These are phyloP conservation scores for Cladosporium austrohemisphaericum DNA, from an alignment of 2,329 filamentous ascomycete species.

Conservation along the genomic window DNA sequence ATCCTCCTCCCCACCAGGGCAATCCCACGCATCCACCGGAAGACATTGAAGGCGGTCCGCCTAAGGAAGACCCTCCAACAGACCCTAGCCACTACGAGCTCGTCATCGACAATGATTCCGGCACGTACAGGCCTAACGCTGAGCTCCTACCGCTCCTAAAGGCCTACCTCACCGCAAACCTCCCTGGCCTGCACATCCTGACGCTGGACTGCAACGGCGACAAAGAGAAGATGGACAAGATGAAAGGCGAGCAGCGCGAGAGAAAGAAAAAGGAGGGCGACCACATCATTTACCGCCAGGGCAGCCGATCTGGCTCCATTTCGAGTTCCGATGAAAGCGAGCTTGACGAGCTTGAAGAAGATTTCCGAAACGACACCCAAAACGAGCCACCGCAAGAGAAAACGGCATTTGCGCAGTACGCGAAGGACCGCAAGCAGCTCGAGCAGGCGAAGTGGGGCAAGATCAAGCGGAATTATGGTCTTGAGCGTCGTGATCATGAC, in stretches of 20 bases:
- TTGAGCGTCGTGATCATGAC: neutral
- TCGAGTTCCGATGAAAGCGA: conserved; percentile 57
- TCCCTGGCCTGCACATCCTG: conserved; percentile 72
- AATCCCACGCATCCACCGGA: conserved; percentile 51
- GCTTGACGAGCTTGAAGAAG: conserved; percentile 42
- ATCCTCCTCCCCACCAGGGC: conserved; percentile 38
- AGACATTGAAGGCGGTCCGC: conserved; percentile 46
- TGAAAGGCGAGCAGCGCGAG: conserved; percentile 73
- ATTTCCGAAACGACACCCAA: conserved; percentile 13
- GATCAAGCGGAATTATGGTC: conserved; percentile 15
- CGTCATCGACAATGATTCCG: conserved; percentile 91
- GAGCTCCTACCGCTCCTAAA: conserved; percentile 68
- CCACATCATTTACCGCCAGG: conserved; percentile 53
- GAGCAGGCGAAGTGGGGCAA: conserved; percentile 20
- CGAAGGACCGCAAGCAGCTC: conserved; percentile 24
- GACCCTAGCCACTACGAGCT: conserved; percentile 70
- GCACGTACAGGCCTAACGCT: conserved; percentile 86
- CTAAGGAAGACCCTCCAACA: conserved; percentile 42
- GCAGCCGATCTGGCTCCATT: conserved; percentile 44
- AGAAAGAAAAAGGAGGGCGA: conserved; percentile 64
- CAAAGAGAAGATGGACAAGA: conserved; percentile 64
- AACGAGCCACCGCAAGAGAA: conserved; percentile 17
- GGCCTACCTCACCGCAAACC: conserved; percentile 65
- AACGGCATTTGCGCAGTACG: conserved; percentile 20
- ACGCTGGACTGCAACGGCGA: conserved; percentile 70